phyloP scores from a whole-genome alignment of 2,329 filamentous ascomycete species.

The Cadophora luteo-olivacea region DNA sequence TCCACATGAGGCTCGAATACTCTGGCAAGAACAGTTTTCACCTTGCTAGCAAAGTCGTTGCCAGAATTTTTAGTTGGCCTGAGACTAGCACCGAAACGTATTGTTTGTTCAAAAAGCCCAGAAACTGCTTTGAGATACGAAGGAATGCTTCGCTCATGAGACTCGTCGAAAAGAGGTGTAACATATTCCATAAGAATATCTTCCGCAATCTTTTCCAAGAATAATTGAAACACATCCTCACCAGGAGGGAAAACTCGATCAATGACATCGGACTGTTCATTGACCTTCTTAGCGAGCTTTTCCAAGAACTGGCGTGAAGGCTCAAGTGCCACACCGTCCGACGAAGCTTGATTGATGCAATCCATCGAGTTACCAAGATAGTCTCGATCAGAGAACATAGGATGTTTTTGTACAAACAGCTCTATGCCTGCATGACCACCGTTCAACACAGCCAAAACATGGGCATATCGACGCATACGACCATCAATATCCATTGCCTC shows the following conservation, averaged over 20 bases:
- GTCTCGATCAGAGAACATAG: conserved; percentile 77
- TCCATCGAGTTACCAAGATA: conserved; percentile 78
- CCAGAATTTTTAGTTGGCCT: conserved; percentile 68
- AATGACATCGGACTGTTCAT: conserved; percentile 82
- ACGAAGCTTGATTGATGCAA: conserved; percentile 73
- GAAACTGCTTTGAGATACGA: conserved; percentile 87
- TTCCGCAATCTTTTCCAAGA: conserved; percentile 83
- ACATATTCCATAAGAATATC: conserved; percentile 86
- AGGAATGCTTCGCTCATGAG: conserved; percentile 75
- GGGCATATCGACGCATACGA: conserved; percentile 86
- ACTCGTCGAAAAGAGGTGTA: conserved; percentile 84
- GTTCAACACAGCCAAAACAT: conserved; percentile 83
- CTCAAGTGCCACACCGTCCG: conserved; percentile 75
- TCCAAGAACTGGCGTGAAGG: conserved; percentile 85
- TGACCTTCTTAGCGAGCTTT: conserved; percentile 73
- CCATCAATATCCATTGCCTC: conserved; percentile 88
- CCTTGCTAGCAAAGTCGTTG: conserved; percentile 66
- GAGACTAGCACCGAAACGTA: conserved; percentile 77
- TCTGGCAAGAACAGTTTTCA: conserved; percentile 70
- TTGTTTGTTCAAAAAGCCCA: conserved; percentile 84
- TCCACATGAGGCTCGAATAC: conserved; percentile 95
- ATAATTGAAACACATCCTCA: conserved; percentile 73
- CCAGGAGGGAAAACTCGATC: conserved; percentile 79
- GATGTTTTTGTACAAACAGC: conserved; percentile 87
- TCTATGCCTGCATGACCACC: conserved; percentile 81